A percentile compares a stretch with the other conserved stretches of the same genome.
Conservation (phyloP, 23 red algal species). For the Cyanidioschyzon merolae region DNA sequence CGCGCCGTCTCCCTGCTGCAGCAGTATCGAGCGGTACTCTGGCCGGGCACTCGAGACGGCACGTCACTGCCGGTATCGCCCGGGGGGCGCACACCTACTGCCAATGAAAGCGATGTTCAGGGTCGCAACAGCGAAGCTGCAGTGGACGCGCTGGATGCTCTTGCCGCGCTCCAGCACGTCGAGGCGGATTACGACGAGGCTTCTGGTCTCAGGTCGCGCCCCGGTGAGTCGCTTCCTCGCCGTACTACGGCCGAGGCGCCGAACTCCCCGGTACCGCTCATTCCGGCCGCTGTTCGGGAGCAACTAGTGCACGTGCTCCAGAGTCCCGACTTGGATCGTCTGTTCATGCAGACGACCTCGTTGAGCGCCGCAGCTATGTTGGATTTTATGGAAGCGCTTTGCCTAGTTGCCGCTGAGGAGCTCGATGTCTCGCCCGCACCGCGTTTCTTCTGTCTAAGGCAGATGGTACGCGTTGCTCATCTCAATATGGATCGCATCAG, state of each 20-base stretch:
- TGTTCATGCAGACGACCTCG: conserved; percentile 11
- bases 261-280: not conserved
- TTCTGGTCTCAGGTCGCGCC: no score
- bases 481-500: conserved; percentile 74
- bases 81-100: not conserved
- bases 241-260: not conserved
- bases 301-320: not conserved
- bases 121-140: no score
- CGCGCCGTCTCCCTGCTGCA: conserved; percentile 67
- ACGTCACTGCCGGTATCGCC: not conserved
- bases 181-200: no score
- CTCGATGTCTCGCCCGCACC: not conserved
- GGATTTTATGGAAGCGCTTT: conserved; percentile 56
- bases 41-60: not conserved
- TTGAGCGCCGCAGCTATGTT: conserved; percentile 37
- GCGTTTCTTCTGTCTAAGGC: conserved; percentile 63
- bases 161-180: no score
- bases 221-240: not conserved
- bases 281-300: not conserved
- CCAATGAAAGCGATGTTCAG: no score
- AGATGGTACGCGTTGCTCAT: conserved; percentile 68
- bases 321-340: not conserved
- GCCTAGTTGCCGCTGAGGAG: conserved; percentile 68
- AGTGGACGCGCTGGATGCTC: no score
- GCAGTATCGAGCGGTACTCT: conserved; percentile 34